These are phyloP conservation scores for Phalaenopsis hybrid DNA, from an alignment of 116 monocot genomes.

Conservation along the genomic window DNA sequence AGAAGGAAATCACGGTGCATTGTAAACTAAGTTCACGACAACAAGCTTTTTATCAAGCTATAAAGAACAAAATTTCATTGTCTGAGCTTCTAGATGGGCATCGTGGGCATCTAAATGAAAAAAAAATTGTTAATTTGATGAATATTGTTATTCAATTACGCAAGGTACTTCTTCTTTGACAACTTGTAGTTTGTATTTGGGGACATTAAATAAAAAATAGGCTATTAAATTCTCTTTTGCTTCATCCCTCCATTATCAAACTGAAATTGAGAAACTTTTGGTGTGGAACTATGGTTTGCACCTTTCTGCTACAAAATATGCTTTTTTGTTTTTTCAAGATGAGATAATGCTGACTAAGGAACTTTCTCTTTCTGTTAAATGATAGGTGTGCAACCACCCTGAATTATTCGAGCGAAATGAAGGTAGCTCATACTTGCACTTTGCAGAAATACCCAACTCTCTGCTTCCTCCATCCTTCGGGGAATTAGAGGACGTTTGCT, in stretches of 20 bases:
- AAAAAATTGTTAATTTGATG: slow-evolving; percentile 94
- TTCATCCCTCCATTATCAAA: not conserved
- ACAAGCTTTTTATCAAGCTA: slow-evolving; percentile 98
- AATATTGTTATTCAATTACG: slow-evolving; percentile 97
- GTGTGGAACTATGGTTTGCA: not conserved
- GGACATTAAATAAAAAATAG: not conserved
- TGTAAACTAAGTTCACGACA: slow-evolving; percentile 97
- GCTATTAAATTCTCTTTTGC: not conserved
- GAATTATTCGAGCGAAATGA: slow-evolving; percentile 99
- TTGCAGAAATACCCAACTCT: slow-evolving; percentile 79
- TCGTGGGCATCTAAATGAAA: slow-evolving; percentile 73
- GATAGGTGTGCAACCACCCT: slow-evolving; percentile 98
- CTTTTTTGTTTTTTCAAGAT: not conserved
- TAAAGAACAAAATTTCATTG: slow-evolving; percentile 97
- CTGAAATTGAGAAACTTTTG: not conserved
- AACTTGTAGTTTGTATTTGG: not conserved
- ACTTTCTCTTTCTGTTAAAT: slow-evolving; percentile 13
- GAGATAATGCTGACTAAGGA: not conserved
- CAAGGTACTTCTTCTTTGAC: slow-evolving; percentile 46
- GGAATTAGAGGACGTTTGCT: slow-evolving; percentile 62
- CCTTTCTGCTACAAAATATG: not conserved
- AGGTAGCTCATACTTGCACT: slow-evolving; percentile 82
- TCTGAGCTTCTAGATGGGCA: slow-evolving; percentile 76
- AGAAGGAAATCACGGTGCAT: slow-evolving; percentile 86
- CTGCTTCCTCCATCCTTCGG: slow-evolving; percentile 81